These are phyloP conservation scores for Lipomyces orientalis DNA, from an alignment of 805 yeast species.

Conservation along the genomic window DNA sequence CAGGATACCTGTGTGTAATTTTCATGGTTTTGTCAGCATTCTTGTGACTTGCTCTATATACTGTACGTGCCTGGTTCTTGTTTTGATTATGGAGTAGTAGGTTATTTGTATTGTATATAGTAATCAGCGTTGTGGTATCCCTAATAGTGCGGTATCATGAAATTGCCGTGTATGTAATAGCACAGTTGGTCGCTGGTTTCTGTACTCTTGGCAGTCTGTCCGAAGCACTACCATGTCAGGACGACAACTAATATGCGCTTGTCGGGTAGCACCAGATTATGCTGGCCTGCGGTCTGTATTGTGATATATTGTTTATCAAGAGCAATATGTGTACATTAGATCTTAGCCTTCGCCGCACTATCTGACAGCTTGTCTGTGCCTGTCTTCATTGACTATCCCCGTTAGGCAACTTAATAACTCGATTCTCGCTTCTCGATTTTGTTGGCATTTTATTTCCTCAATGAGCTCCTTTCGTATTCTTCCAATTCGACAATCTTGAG, in stretches of 20 bases:
- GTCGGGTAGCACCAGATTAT: too few relatives aligned
- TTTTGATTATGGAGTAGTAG: neutral
- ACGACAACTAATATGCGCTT: neutral
- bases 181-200: too few relatives aligned
- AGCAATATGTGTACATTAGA: neutral
- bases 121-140: neutral
- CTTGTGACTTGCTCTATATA: neutral
- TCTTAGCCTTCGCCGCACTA: neutral
- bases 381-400: neutral
- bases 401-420: neutral
- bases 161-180: neutral
- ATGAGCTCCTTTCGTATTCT: conserved; percentile 9
- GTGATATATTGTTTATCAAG: neutral
- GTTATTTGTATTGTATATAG: neutral
- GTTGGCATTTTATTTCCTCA: neutral
- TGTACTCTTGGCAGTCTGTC: too few relatives aligned
- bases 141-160: neutral
- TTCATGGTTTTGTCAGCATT: neutral
- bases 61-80: neutral
- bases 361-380: neutral
- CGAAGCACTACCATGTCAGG: neutral
- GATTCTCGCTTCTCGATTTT: neutral
- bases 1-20: too few relatives aligned
- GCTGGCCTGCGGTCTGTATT: neutral
- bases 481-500: conserved; percentile 18